phyloP scores from a whole-genome alignment of 164 flowering plant species.

The Magnolia officinalis region DNA sequence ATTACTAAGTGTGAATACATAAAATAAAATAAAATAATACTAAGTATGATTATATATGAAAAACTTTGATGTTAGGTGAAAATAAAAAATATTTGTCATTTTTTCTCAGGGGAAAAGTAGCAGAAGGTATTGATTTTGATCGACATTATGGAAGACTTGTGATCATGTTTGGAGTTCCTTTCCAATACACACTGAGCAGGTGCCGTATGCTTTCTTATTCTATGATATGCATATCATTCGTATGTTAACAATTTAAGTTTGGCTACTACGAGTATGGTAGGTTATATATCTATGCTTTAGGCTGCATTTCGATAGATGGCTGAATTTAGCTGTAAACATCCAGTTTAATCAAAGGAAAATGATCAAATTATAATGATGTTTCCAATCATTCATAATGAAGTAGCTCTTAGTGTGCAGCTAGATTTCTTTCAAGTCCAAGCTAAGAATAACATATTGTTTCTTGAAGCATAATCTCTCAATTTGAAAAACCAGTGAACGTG shows the following conservation, averaged over 20 bases:
- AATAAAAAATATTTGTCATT: background rate
- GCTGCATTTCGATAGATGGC: background rate
- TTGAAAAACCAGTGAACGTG: background rate
- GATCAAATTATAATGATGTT: background rate
- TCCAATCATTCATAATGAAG: background rate
- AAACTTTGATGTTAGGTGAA: background rate
- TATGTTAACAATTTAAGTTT: background rate
- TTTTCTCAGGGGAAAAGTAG: slow-evolving; percentile 93
- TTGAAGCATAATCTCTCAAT: background rate
- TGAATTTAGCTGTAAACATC: background rate
- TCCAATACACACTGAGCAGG: slow-evolving; percentile 98
- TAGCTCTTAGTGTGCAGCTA: background rate
- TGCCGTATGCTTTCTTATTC: slow-evolving; percentile 14
- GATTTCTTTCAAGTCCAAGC: background rate
- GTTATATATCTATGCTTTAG: background rate
- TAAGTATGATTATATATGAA: background rate
- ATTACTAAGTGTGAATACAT: background rate
- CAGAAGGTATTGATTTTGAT: slow-evolving; percentile 99
- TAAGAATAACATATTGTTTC: background rate
- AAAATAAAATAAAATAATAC: too few relatives aligned
- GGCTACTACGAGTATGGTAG: background rate
- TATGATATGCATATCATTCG: background rate
- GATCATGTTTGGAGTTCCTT: slow-evolving; percentile 98
- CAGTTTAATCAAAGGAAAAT: background rate
- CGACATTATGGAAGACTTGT: slow-evolving; percentile 98